These are phyloP conservation scores for Colletotrichum cereale DNA, from an alignment of 2,329 filamentous ascomycete genomes.

Conservation along the genomic window DNA sequence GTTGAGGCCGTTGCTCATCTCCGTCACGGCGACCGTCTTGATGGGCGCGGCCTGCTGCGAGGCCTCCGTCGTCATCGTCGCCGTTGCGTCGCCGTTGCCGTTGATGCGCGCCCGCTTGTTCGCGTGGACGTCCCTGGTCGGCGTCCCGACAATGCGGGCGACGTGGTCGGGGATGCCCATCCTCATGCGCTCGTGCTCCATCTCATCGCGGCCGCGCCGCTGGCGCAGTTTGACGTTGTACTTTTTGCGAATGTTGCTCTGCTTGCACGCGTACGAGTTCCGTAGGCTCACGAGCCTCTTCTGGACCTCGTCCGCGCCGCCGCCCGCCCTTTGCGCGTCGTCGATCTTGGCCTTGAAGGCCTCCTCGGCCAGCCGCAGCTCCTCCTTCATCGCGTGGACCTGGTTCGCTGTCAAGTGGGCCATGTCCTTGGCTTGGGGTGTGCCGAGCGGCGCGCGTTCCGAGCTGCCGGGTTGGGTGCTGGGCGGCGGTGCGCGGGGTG, in stretches of 20 bases:
- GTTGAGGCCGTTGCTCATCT: slow-evolving; percentile 53
- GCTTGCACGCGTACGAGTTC: slow-evolving; percentile 67
- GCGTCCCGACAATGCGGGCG: not conserved
- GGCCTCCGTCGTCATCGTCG: not conserved
- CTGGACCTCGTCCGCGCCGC: slow-evolving; percentile 28
- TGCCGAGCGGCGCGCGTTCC: slow-evolving; percentile 9
- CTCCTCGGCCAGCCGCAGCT: slow-evolving; percentile 53
- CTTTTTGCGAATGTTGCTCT: slow-evolving; percentile 68
- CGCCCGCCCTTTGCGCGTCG: not conserved
- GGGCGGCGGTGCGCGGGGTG: not conserved
- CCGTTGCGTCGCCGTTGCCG: slow-evolving; percentile 5
- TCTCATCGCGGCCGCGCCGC: slow-evolving; percentile 60
- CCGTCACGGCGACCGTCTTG: slow-evolving; percentile 47
- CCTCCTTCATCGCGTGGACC: slow-evolving; percentile 48
- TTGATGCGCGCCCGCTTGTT: slow-evolving; percentile 33
- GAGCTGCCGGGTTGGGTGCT: not conserved
- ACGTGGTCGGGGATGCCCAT: slow-evolving; percentile 44
- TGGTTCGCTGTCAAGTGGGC: slow-evolving; percentile 23
- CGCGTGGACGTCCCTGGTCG: slow-evolving; percentile 1
- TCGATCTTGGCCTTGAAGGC: slow-evolving; percentile 25
- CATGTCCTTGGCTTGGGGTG: slow-evolving; percentile 26
- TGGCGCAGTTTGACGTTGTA: slow-evolving; percentile 68
- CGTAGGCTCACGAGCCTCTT: slow-evolving; percentile 56
- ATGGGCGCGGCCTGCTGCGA: not conserved
- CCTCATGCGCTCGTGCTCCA: slow-evolving; percentile 58